Percentiles rank a stretch among this genome's conserved stretches.
phyloP scores from a whole-genome alignment of 2,329 filamentous ascomycete genomes.

The Onygenales sp. region DNA sequence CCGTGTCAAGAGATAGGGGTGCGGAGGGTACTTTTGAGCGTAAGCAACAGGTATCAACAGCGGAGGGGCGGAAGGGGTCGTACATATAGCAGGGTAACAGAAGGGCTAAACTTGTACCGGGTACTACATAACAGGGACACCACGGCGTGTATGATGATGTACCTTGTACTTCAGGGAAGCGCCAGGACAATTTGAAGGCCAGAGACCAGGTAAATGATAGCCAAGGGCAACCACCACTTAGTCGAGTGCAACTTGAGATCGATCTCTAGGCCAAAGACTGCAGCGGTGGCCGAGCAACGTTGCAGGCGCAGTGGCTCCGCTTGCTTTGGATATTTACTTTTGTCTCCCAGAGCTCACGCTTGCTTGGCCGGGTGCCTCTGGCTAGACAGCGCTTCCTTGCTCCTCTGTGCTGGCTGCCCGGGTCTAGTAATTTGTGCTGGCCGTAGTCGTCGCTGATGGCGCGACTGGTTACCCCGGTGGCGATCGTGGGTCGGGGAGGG shows the following conservation, averaged over 20 bases:
- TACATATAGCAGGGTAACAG: neutral
- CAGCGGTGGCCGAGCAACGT: conserved; percentile 5
- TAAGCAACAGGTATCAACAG: neutral
- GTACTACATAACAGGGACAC: neutral
- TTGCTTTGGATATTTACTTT: neutral
- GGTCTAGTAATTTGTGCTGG: too few species aligned
- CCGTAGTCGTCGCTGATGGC: too few species aligned
- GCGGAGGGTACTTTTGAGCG: neutral
- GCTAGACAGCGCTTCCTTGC: too few species aligned
- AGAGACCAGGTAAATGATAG: neutral
- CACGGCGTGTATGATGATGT: neutral
- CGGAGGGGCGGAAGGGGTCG: neutral
- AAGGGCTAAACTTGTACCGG: neutral
- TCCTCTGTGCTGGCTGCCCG: neutral
- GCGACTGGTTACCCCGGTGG: neutral
- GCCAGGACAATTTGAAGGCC: neutral
- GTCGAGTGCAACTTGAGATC: neutral
- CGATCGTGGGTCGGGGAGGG: neutral
- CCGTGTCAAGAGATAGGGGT: too few species aligned
- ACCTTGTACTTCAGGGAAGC: neutral
- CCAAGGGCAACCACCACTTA: neutral
- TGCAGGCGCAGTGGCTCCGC: conserved; percentile 9
- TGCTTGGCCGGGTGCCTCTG: too few species aligned
- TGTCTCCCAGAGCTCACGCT: too few species aligned
- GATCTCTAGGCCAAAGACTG: neutral